These are phyloP conservation scores for Isoetes engelmannii DNA, from an alignment of 83 land plant species.

Conservation along the genomic window DNA sequence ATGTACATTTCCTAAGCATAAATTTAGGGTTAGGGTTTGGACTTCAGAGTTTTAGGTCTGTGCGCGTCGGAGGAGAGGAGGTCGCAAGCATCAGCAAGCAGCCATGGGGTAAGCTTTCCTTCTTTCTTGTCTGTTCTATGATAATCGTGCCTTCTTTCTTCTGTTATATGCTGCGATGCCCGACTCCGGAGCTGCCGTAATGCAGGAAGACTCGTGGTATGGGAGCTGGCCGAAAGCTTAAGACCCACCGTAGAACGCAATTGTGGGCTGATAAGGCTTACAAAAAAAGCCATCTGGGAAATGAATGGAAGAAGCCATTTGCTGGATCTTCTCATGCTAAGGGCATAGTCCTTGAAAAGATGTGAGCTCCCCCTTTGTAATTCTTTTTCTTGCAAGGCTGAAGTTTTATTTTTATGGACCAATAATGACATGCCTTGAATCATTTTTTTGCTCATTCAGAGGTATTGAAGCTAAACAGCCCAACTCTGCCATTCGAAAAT, in stretches of 20 bases:
- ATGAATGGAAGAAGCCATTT: constrained; percentile 72
- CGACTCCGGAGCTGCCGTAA: too few species aligned
- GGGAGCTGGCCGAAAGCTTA: constrained; percentile 90
- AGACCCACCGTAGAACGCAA: constrained; percentile 48
- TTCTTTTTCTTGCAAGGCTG: neutral
- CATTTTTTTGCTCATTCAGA: constrained; percentile 23
- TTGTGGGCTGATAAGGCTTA: constrained; percentile 62
- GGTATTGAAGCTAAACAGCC: constrained; percentile 62
- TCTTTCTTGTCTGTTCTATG: neutral
- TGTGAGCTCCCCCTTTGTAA: constrained; percentile 24
- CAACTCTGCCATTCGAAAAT: constrained; percentile 58
- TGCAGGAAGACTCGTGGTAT: constrained; percentile 71
- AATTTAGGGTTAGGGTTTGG: too few species aligned
- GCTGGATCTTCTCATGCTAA: constrained; percentile 64
- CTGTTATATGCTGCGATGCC: too few species aligned
- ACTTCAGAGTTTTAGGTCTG: too few species aligned
- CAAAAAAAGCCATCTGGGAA: constrained; percentile 55
- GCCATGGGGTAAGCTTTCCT: constrained; percentile 9
- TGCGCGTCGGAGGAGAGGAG: too few species aligned
- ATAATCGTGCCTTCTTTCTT: neutral
- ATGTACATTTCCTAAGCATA: too few species aligned
- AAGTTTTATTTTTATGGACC: too few species aligned
- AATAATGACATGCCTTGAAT: too few species aligned
- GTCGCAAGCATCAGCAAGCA: neutral
- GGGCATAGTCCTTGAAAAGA: constrained; percentile 66